Evolutionary conservation across 192 early-diverging fungal genomes (phyloP).

Genomic region (Linnemannia hyalina): DNA sequence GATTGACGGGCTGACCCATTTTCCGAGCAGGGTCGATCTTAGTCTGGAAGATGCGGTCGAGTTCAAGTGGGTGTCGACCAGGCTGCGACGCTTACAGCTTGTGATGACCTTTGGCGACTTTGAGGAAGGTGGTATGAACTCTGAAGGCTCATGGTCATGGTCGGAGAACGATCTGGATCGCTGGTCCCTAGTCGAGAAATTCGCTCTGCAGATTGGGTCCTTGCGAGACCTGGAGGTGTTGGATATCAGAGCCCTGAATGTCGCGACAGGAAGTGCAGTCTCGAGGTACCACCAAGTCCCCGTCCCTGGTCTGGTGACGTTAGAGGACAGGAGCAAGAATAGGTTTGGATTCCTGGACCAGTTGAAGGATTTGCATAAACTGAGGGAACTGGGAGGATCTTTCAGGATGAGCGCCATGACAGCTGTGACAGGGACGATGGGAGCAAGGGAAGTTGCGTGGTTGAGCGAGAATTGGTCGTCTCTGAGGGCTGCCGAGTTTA

Average conservation of each 20-base stretch:
- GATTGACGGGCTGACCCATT: neutral
- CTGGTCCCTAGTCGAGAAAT: neutral
- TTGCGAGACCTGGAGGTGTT: neutral
- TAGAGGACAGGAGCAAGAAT: neutral
- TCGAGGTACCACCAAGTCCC: neutral
- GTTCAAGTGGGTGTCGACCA: neutral
- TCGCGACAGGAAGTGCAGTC: neutral
- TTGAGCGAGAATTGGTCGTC: slow-evolving; percentile 3
- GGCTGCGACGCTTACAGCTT: neutral
- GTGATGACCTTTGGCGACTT: slow-evolving; percentile 6
- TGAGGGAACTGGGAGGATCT: slow-evolving; percentile 12
- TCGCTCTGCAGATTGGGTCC: neutral
- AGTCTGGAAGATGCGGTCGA: neutral
- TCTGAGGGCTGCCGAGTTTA: neutral
- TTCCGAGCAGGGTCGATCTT: neutral
- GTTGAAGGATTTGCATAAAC: neutral
- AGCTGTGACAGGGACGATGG: neutral
- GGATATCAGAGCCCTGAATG: neutral
- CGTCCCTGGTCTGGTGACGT: neutral
- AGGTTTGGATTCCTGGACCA: neutral
- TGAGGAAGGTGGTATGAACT: neutral
- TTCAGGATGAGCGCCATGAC: neutral
- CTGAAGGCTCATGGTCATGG: neutral
- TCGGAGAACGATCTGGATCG: neutral
- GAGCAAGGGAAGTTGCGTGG: slow-evolving; percentile 7